A percentile compares a stretch with the other conserved stretches of the same genome.
phyloP scores from a whole-genome alignment of 306 rosid genomes.

The Sicyos edulis region DNA sequence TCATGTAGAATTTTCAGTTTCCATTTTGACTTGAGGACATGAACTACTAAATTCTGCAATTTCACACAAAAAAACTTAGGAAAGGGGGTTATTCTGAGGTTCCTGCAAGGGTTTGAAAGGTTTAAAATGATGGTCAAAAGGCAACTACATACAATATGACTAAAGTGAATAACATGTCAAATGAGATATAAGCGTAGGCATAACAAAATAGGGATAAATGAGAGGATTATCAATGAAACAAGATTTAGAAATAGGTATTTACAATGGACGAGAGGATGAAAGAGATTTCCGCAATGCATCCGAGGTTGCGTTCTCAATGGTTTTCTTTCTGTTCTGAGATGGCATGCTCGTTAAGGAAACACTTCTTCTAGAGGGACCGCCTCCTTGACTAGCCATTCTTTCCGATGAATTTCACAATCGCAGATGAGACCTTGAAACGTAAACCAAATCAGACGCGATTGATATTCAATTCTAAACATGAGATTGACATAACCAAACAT shows the following conservation, averaged over 20 bases:
- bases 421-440: constrained; percentile 5
- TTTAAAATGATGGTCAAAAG: not conserved
- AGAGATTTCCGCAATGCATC: constrained; percentile 47
- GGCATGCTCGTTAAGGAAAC: constrained; percentile 33
- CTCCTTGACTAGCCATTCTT: constrained; percentile 46
- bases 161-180: not conserved
- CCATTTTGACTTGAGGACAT: not conserved
- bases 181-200: not conserved
- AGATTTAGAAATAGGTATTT: constrained; percentile 6
- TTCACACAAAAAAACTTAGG: not conserved
- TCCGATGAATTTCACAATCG: constrained; percentile 2
- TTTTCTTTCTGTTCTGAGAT: constrained; percentile 41
- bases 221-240: not conserved
- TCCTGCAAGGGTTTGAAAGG: not conserved
- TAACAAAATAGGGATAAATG: not conserved
- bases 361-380: constrained; percentile 53
- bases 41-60: not conserved
- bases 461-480: not conserved
- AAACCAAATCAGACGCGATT: not conserved
- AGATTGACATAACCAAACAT: not conserved
- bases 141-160: not conserved
- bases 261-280: constrained; percentile 47
- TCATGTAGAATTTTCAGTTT: not conserved
- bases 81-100: not conserved
- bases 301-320: constrained; percentile 36